These are phyloP conservation scores for Raphanus hybrid DNA, from an alignment of 441 rosid species.

Conservation along the genomic window DNA sequence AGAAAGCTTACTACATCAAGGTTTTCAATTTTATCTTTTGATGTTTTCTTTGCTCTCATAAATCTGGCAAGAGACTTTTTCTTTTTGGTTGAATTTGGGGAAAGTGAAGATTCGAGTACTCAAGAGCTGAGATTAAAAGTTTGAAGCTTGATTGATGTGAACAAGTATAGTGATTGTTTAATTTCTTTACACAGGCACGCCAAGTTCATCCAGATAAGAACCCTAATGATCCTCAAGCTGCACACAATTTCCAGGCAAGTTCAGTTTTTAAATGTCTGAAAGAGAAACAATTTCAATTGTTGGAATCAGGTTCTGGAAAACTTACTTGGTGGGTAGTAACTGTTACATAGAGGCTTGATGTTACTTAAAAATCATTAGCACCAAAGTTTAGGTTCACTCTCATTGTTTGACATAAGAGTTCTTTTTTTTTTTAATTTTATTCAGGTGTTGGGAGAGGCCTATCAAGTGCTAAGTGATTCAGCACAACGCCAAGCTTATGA, in stretches of 20 bases:
- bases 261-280: background rate
- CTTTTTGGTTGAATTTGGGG: background rate
- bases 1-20: constrained; percentile 95
- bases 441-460: constrained; percentile 95
- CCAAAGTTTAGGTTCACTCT: background rate
- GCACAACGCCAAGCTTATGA: constrained; percentile 94
- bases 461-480: constrained; percentile 95
- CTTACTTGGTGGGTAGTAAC: background rate
- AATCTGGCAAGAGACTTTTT: constrained; percentile 2
- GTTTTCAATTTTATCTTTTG: constrained; percentile 43
- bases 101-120: constrained; percentile 5
- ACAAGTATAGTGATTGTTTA: constrained; percentile 20
- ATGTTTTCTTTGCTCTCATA: background rate
- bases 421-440: constrained; percentile 38
- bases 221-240: constrained; percentile 92
- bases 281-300: background rate
- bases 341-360: background rate
- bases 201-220: constrained; percentile 97
- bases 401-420: background rate
- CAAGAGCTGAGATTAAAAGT: background rate
- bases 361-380: background rate
- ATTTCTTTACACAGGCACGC: constrained; percentile 67
- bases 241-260: constrained; percentile 87
- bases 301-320: background rate
- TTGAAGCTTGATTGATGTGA: background rate